Evolutionary conservation across 78 protist genomes (phyloP), one percentile per base, ranked within the genome.

Genomic region (Salpingoeca rosetta): DNA sequence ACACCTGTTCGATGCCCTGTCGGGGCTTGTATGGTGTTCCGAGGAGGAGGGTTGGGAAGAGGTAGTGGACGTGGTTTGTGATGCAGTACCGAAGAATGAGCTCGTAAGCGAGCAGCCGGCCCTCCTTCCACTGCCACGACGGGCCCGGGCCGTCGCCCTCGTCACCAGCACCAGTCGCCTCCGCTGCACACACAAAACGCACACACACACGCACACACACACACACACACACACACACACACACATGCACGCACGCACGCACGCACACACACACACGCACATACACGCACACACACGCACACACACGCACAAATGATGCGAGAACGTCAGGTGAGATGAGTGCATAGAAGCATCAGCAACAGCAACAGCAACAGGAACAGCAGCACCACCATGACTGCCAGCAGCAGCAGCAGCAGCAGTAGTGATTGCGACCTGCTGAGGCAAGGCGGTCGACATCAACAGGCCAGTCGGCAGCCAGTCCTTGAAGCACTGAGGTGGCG

Each of bases 51-150:
- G 80, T 35, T 0, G 86, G 86, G 17, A 83, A 83, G 37, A 74
- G 39, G 80, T 83, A 83, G 80, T 39, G 12, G 86, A 73, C 36
- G 80, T 83, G 86, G 51, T 73, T 83, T 27, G 44, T 73, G 40
- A 83, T 12, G 56, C 35, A 25, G 10, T 73, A 73, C n/a, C 37
- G 11, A 26, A 65, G 12, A 36, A 83, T 27, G 43, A 83, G 86
- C 56, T 83, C 86, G 36, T 74, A 74, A 36, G 86, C 86, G 3
- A 84, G 42, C 79, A 84, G 76, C 17, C 86, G 79, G 28, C 86
- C 86, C 40, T 84, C 86, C 26, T 39, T 1, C 81, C 81, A 72
- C 56, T 84, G 81, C 86, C 86, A 84, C 56, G 37, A 40, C 37
- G 73, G 3, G 22, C 43, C 1, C 1, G 36, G 73, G 26, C 3